A percentile compares a stretch with the other conserved stretches of the same genome.
phyloP scores from a whole-genome alignment of 352 stramenopile genomes.

The Aphanomyces cochlioides region DNA sequence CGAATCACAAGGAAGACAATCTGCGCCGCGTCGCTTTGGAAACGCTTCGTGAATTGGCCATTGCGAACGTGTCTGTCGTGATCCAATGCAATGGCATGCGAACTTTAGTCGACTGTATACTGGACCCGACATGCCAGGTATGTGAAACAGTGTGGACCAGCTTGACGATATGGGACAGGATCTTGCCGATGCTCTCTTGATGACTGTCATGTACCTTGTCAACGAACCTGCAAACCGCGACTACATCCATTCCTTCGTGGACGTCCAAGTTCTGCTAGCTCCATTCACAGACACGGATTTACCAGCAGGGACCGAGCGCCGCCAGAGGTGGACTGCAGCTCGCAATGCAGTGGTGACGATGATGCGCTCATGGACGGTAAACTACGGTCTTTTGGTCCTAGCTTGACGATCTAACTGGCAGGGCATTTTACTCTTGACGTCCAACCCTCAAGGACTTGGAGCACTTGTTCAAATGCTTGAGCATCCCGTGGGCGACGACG shows the following conservation, averaged over 20 bases:
- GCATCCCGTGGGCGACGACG: constrained; percentile 82
- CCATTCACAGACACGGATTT: constrained; percentile 87
- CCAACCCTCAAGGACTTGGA: constrained; percentile 81
- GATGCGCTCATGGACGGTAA: constrained; percentile 86
- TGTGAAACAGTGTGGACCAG: background rate
- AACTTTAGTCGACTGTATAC: constrained; percentile 79
- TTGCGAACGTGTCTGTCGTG: constrained; percentile 79
- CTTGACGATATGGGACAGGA: constrained; percentile 37
- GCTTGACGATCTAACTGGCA: constrained; percentile 18
- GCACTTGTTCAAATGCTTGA: constrained; percentile 84
- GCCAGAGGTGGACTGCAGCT: constrained; percentile 86
- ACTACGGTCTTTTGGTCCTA: background rate
- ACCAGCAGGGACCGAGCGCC: constrained; percentile 72
- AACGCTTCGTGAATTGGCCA: constrained; percentile 73
- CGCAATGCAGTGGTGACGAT: constrained; percentile 86
- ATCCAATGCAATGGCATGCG: constrained; percentile 80
- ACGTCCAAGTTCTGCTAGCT: constrained; percentile 79
- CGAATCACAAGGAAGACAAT: constrained; percentile 86
- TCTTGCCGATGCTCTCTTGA: constrained; percentile 72
- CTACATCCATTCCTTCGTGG: constrained; percentile 85
- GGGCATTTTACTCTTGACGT: constrained; percentile 82
- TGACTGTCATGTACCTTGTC: constrained; percentile 82
- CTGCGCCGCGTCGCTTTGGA: constrained; percentile 83
- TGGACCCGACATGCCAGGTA: constrained; percentile 81
- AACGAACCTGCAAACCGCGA: constrained; percentile 81